Evolutionary conservation across 2,329 filamentous ascomycete species (phyloP), one percentile per base, ranked within the genome.

Genomic region (Neopestalotiopsis rosae): DNA sequence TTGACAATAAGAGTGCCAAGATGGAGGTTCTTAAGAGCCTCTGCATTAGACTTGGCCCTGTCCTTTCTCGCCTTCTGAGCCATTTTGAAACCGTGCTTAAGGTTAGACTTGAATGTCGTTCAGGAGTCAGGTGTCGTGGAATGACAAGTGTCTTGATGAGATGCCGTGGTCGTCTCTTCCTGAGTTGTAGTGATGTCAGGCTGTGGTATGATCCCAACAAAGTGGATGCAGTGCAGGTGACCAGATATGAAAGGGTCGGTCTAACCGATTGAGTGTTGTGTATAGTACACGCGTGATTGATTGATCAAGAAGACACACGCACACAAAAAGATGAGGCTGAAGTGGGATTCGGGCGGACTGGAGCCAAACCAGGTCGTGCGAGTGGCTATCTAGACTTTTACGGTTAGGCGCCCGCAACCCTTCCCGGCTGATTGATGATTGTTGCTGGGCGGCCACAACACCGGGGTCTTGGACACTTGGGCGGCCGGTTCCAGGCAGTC

Each of bases 1-100:
- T 98, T 94, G 77, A 97, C 83, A 73, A 84, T 77, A 70, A 93
- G 84, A 61, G 94, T 91, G 71, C 92, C 92, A 67, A 93, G 84
- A 80, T 97, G 95, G 32, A 96, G 93, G 77, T 90, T 93, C 78
- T 92, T 93, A 61, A 99, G 90, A 58, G 92, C 86, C 42, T 89
- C 85, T 61, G 89, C 85, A 81, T 98, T 98, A 82, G 92, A 89
- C 74, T 92, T 92, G 68, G 96, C 96, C 71, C 83, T 82, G 75
- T 89, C 88, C 75, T 90, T 90, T 77, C 88, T 88, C 68, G 88
- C 88, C 77, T 90, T 90, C 76, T 90, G 88, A 38, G 88, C 88
- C 88, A 90, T 90, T 70, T 66, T 71, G 71, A 68, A 6, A 30
- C 9, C 40, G 42, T 28, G 28, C 24, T 24, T 34, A 10, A 13